Evolutionary conservation across 2,329 filamentous ascomycete species (phyloP), one percentile per base, ranked within the genome.

Genomic region (Daldinia sp.): DNA sequence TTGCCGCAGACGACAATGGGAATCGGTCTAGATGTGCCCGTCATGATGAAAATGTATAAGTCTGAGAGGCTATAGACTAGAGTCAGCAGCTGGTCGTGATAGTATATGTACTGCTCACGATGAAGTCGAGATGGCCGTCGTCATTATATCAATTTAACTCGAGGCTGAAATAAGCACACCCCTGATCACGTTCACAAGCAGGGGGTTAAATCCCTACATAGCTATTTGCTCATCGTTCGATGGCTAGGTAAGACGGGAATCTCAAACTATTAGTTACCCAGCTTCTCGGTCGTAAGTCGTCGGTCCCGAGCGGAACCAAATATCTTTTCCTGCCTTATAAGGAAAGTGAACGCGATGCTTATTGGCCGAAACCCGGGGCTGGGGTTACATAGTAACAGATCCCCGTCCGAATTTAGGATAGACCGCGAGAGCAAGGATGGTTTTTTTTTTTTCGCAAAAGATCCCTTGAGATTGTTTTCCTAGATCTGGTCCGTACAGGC

Each of bases 1-100:
- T 63, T 70, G 37, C 68, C 68, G 39, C 68, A 70, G 26, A 68
- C 42, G 13, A 70, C 62, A 4, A 70, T 48, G 1, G 68, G 65
- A 6, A 65, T 63, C 1, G 65, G 59, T 28, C 9, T 28, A 10
- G 30, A 44, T 12, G 12, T 26, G 26, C 57, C 48, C 9, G 23
- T 58, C 61, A 68, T 70, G 15, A 35, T 50, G 23, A 4, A n/a
- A 28, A 28, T 20, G 5, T 26, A 26, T 28, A 48, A 15, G 12
- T 28, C 1, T 3, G 12, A 48, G 28, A n/a, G 12, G 13, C 6
- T 48, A 28, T 3, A 46, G 1, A 13, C 3, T 26, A 13, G 10
- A 48, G n/a, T 42, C n/a, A 18, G 18, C 15, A 46, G 44, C 12
- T 13, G 5, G 20, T 26, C 44, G 44, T 26, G 26, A 10, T 6